Percentiles rank a stretch among this genome's conserved stretches.
Conservation (phyloP, 352 stramenopile genomes). For the Globisporangium cystogenes region DNA sequence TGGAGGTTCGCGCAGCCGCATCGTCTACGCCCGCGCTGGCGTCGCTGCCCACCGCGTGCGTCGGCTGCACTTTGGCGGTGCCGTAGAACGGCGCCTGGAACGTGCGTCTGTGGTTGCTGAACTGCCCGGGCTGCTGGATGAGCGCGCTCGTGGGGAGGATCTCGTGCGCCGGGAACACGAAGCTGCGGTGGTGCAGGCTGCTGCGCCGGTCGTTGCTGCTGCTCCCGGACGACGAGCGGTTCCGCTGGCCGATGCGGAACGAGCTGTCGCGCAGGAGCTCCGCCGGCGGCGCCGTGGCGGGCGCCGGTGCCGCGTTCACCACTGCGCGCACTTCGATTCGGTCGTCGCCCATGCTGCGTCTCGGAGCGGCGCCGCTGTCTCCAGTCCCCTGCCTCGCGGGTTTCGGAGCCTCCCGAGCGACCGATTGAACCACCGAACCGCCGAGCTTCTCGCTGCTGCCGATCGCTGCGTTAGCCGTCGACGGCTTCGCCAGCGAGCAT, state of each 20-base stretch:
- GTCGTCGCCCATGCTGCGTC: conserved; percentile 9
- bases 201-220: conserved; percentile 22
- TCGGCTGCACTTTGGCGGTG: conserved; percentile 25
- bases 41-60: neutral
- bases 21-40: conserved; percentile 3
- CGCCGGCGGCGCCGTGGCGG: neutral
- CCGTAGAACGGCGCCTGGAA: conserved; percentile 25
- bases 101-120: conserved; percentile 17
- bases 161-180: conserved; percentile 32
- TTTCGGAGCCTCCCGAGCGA: too few species aligned
- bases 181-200: conserved; percentile 29
- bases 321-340: conserved; percentile 5
- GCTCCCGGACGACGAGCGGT: conserved; percentile 19
- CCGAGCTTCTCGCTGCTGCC: too few species aligned
- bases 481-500: too few species aligned
- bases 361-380: too few species aligned
- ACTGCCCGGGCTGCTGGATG: conserved; percentile 23
- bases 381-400: too few species aligned
- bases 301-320: neutral
- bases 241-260: conserved; percentile 9
- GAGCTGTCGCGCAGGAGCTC: conserved; percentile 1
- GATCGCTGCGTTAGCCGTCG: too few species aligned
- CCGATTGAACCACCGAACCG: too few species aligned
- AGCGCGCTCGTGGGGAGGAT: conserved; percentile 35
- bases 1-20: conserved; percentile 5